Evolutionary conservation across 768 basidiomycete genomes (phyloP).

Genomic region (Kwoniella heveanensis): DNA sequence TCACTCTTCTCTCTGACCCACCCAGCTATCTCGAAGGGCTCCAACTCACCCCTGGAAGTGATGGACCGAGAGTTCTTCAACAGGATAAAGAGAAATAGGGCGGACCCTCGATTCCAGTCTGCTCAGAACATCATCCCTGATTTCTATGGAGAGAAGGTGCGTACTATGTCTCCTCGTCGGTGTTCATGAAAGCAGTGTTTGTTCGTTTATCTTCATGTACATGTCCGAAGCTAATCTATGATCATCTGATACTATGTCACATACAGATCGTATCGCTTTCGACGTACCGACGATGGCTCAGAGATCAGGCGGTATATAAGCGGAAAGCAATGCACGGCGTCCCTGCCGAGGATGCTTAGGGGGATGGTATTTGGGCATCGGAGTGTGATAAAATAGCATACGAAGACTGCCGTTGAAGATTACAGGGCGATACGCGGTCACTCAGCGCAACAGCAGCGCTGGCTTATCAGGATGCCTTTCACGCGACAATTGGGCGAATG

Average conservation of each 20-base stretch:
- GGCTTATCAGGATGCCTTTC: too few relatives aligned
- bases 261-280: conserved; percentile 52
- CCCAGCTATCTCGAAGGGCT: conserved; percentile 35
- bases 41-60: conserved; percentile 40
- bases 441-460: too few relatives aligned
- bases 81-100: conserved; percentile 52
- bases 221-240: background rate
- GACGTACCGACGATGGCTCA: conserved; percentile 55
- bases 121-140: conserved; percentile 56
- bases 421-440: too few relatives aligned
- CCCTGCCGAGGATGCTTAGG: conserved; percentile 39
- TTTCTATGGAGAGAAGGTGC: conserved; percentile 55
- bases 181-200: too few relatives aligned
- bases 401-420: too few relatives aligned
- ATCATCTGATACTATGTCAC: background rate
- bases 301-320: conserved; percentile 56
- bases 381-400: background rate
- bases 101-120: conserved; percentile 54
- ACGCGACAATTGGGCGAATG: too few relatives aligned
- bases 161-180: too few relatives aligned
- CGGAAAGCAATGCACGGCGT: conserved; percentile 56
- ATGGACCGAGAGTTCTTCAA: conserved; percentile 52
- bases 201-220: too few relatives aligned
- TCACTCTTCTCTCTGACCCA: conserved; percentile 52
- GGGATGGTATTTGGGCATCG: too few relatives aligned